Base-by-base conservation (phyloP, 83 land plant species). In the Diphasiastrum complanatum region DNA sequence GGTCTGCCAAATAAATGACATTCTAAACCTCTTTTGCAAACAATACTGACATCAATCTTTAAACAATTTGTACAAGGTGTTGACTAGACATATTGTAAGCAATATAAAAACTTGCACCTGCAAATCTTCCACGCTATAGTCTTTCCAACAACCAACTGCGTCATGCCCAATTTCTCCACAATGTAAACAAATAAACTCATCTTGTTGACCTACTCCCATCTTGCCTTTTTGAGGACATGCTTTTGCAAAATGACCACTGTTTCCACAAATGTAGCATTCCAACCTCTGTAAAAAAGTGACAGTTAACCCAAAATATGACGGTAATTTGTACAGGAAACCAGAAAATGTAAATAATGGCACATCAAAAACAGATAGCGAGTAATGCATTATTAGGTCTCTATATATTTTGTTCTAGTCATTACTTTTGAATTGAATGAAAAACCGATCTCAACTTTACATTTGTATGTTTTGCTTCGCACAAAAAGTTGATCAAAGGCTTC, bases 121-220 rank as follows among this genome's bases (percentile, higher is more conserved):
- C 22, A 93, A 63, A 69, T 93, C 96, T 32, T 83, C 83, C 25
- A 72, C 68, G 2, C 64, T 60, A 53, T 89, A 93, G 27, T 72
- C 75, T 50, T 76, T 80, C 18, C 48, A 64, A 58, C 99, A 93
- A 1, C 70, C 47, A 34, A 73, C 45, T 84, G 86, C 84, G 12
- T 76, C 96, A 77, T 93, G 99, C 18, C 96, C 96, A 24, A 49
- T 37, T 37, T 78, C 73, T 24, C 99, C 99, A 75, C 99, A 89
- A 40, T 48, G 75, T 19, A 93, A 72, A 63, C 99, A 93, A 16
- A 85, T 67, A 4, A 56, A 34, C 30, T 45, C 53, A 0, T 59
- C 46, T 43, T 60, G 20, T 16, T 43, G 54, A 32, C 40, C 58
- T 26, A 65, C 33, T 43, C 59, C 58, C 34, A 8, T 45, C 5